A percentile compares a stretch with the other conserved stretches of the same genome.
phyloP scores from a whole-genome alignment of 2,329 filamentous ascomycete species.

The Hypocrella siamensis region DNA sequence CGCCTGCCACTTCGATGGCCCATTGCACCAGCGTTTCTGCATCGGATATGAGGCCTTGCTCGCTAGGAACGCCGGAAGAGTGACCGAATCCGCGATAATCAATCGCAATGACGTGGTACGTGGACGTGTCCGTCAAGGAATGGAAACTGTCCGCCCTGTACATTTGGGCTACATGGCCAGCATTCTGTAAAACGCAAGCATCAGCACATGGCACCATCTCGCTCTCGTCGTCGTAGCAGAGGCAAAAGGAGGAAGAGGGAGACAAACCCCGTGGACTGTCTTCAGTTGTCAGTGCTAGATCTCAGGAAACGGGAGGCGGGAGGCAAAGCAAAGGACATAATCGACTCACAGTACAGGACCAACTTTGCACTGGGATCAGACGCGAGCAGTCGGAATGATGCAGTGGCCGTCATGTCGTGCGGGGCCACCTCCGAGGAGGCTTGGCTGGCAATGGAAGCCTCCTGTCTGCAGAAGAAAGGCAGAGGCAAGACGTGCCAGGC shows the following conservation, averaged over 20 bases:
- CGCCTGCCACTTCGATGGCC: conserved; percentile 44
- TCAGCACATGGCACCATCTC: too few relatives aligned
- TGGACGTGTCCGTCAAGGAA: conserved; percentile 54
- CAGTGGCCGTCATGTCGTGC: conserved; percentile 35
- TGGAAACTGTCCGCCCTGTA: conserved; percentile 66
- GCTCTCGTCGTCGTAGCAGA: too few relatives aligned
- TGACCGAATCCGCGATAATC: conserved; percentile 83
- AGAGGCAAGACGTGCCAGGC: conserved; percentile 84
- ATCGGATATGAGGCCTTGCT: conserved; percentile 68
- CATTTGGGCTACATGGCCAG: conserved; percentile 69
- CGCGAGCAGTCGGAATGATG: conserved; percentile 45
- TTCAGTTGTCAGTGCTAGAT: background rate
- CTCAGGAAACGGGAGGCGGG: background rate
- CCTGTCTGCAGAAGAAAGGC: conserved; percentile 58
- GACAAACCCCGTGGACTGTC: conserved; percentile 46
- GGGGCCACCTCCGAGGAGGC: conserved; percentile 26
- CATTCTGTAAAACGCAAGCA: too few relatives aligned
- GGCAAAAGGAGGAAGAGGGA: background rate
- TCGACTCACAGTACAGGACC: conserved; percentile 47
- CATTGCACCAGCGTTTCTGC: conserved; percentile 60
- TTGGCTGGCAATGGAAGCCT: conserved; percentile 41
- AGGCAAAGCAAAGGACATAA: conserved; percentile 5
- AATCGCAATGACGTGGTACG: conserved; percentile 70
- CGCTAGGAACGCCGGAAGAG: conserved; percentile 65
- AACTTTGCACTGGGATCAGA: conserved; percentile 48